phyloP scores from a whole-genome alignment of 78 protist species.

The Neovahlkampfia damariscottae region DNA sequence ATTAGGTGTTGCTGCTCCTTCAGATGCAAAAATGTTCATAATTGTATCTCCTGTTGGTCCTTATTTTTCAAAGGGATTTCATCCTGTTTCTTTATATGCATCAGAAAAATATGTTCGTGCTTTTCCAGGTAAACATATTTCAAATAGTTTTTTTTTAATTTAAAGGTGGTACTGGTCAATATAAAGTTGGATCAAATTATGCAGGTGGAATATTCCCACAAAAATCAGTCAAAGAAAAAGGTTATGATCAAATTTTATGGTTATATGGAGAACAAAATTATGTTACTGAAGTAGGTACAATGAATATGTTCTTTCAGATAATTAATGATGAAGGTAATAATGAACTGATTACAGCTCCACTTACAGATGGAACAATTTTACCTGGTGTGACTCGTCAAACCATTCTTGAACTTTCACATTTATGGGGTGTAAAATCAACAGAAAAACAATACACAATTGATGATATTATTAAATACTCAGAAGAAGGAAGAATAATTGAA shows the following conservation, averaged over 20 bases:
- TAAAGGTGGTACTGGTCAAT: slow-evolving; percentile 71
- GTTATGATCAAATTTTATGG: slow-evolving; percentile 94
- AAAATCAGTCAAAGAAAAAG: slow-evolving; percentile 56
- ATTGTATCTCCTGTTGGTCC: slow-evolving; percentile 95
- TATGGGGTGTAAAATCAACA: slow-evolving; percentile 72
- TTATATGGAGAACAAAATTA: slow-evolving; percentile 56
- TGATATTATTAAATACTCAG: slow-evolving; percentile 55
- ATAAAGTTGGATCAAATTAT: slow-evolving; percentile 86
- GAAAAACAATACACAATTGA: slow-evolving; percentile 73
- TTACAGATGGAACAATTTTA: slow-evolving; percentile 84
- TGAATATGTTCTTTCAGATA: slow-evolving; percentile 85
- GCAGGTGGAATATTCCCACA: slow-evolving; percentile 84
- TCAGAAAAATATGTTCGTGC: slow-evolving; percentile 54
- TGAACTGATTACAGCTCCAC: slow-evolving; percentile 47
- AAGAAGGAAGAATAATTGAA: slow-evolving; percentile 70
- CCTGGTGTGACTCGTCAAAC: slow-evolving; percentile 96
- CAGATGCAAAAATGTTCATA: slow-evolving; percentile 28
- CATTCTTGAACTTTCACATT: slow-evolving; percentile 48
- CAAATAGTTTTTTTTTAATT: too few relatives aligned
- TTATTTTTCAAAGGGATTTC: slow-evolving; percentile 87
- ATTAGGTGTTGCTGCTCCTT: slow-evolving; percentile 61
- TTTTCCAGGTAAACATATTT: too few relatives aligned
- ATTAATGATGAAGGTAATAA: slow-evolving; percentile 51
- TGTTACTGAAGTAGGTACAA: slow-evolving; percentile 97
- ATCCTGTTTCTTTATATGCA: slow-evolving; percentile 78